A percentile compares a stretch with the other conserved stretches of the same genome.
Evolutionary conservation across 2,329 filamentous ascomycete genomes (phyloP).

Genomic region (Calonectria hongkongensis): DNA sequence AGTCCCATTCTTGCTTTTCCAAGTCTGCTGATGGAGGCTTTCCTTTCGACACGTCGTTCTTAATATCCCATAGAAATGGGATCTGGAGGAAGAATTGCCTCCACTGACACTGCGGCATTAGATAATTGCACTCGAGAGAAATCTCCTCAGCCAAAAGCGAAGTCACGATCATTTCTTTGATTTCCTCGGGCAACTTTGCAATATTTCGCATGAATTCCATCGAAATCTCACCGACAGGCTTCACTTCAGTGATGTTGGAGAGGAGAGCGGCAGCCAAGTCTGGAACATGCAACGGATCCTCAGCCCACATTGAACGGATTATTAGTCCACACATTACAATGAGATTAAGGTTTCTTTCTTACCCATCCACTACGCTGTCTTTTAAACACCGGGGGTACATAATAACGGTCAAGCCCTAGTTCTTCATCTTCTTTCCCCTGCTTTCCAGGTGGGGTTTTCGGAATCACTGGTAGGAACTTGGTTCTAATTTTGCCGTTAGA

Average conservation of each 20-base stretch:
- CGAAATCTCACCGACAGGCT: background rate
- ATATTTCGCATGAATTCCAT: background rate
- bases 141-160: background rate
- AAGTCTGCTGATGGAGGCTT: background rate
- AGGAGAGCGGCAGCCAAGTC: conserved; percentile 16
- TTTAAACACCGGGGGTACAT: background rate
- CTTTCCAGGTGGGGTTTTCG: background rate
- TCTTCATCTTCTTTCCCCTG: background rate
- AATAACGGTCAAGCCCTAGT: conserved; percentile 19
- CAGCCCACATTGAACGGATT: conserved; percentile 24
- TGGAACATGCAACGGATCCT: conserved; percentile 29
- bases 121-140: conserved; percentile 26
- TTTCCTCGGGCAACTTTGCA: conserved; percentile 19
- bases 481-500: background rate
- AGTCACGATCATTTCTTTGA: conserved; percentile 15
- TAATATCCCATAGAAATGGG: conserved; percentile 40
- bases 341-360: background rate
- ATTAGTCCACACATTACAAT: background rate
- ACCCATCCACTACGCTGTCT: conserved; percentile 14
- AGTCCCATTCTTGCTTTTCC: conserved; percentile 24
- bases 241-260: conserved; percentile 16
- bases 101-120: conserved; percentile 25
- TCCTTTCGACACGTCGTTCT: background rate
- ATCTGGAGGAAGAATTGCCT: conserved; percentile 22
- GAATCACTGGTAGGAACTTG: conserved; percentile 22